A percentile compares a stretch with the other conserved stretches of the same genome.
phyloP scores from a whole-genome alignment of 1,139 yeast genomes.

The Suhomyces yuchorum region DNA sequence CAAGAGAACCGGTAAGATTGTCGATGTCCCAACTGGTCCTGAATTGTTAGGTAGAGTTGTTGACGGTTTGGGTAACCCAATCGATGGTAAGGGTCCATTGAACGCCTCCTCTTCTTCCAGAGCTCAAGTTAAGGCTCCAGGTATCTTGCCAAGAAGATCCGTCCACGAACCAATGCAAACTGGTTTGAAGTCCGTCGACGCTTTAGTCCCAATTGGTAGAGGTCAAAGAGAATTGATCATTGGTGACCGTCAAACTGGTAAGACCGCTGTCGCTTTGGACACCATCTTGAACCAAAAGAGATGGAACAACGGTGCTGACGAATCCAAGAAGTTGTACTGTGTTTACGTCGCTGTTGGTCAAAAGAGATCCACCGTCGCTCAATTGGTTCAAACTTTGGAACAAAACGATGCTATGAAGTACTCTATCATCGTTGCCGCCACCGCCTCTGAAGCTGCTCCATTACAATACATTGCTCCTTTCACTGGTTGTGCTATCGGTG shows the following conservation, averaged over 20 bases:
- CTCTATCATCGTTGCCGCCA: slow-evolving; percentile 98
- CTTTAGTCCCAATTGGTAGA: slow-evolving; percentile 99
- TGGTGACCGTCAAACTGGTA: slow-evolving; percentile 99
- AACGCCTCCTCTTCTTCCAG: slow-evolving; percentile 82
- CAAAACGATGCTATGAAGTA: slow-evolving; percentile 97
- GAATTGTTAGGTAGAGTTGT: slow-evolving; percentile 98
- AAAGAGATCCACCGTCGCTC: slow-evolving; percentile 99
- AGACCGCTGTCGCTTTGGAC: slow-evolving; percentile 98
- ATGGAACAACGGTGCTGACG: slow-evolving; percentile 95
- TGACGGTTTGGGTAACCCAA: slow-evolving; percentile 99
- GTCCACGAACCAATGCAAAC: slow-evolving; percentile 99
- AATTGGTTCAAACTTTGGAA: slow-evolving; percentile 98
- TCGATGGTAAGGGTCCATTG: slow-evolving; percentile 99
- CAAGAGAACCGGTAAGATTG: slow-evolving; percentile 99
- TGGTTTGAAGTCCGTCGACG: slow-evolving; percentile 98
- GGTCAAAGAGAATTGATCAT: slow-evolving; percentile 99
- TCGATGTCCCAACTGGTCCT: slow-evolving; percentile 99
- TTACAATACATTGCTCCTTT: slow-evolving; percentile 99
- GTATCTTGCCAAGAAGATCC: slow-evolving; percentile 98
- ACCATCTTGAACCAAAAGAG: slow-evolving; percentile 98
- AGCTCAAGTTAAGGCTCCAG: slow-evolving; percentile 99
- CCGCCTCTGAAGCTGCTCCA: slow-evolving; percentile 99
- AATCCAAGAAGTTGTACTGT: slow-evolving; percentile 98
- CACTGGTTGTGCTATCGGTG: slow-evolving; percentile 99
- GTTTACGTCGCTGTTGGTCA: slow-evolving; percentile 99